Evolutionary conservation across 805 yeast genomes (phyloP), one percentile per base, ranked within the genome.

Genomic region (Lachancea sp.): DNA sequence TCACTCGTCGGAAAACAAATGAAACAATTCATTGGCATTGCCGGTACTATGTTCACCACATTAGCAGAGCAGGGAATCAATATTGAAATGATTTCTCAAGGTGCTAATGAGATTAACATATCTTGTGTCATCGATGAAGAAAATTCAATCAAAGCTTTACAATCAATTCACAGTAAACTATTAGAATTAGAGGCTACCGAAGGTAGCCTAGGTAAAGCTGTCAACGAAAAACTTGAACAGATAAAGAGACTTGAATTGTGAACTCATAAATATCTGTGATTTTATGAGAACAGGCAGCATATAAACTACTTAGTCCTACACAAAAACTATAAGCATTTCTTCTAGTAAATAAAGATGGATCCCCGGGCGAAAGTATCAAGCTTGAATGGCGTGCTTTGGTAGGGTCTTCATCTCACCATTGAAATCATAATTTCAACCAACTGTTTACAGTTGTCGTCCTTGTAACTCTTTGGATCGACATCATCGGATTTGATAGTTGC

Each of bases 31-130:
- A 85, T 92, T 45, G 98, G 98, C 58, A 89, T 87, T 59, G 98
- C 98, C 0, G 96, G 97, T 34, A 81, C 87, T 50, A 90, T 90
- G 96, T 92, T 92, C 69, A 80, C 88, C 52, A 86, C 94, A 2
- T 70, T 92, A 51, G 97, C 97, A 6, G 89, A 85, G 56, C 94
- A 90, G 55, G 75, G 77, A 34, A 83, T 92, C 58, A 92, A 92
- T 65, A 87, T 92, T 52, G 98, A 92, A 65, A 92, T 92, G 98
- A 92, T 92, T 65, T 77, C 88, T 43, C 98, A 92, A 72, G 98
- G 98, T 54, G 96, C 97, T 15, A 90, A 90, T 57, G 98, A 92
- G 66, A 92, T 92, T 57, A 92, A 92, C 62, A 92, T 92, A 39
- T 84, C 95, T 24, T 94, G 97, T 49, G 98, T 92, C 39, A 87